phyloP scores from a whole-genome alignment of 2,329 filamentous ascomycete genomes.

The Amesomyces nigricolor region DNA sequence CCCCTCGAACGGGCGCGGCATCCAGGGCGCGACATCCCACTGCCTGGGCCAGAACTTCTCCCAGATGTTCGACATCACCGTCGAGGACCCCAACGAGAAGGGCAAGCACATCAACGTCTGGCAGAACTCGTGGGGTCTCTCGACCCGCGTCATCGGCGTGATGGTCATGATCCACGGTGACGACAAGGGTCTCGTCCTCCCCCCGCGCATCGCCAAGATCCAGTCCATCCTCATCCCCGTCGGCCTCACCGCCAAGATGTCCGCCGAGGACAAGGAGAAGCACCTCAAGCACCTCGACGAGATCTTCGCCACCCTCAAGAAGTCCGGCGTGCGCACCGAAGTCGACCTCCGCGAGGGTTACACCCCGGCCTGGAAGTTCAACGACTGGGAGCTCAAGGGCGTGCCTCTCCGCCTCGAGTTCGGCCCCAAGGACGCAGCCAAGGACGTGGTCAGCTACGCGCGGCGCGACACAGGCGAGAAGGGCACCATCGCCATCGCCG shows the following conservation, averaged over 20 bases:
- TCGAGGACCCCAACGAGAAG: constrained; percentile 83
- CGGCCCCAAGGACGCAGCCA: constrained; percentile 87
- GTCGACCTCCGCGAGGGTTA: constrained; percentile 85
- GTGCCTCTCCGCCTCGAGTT: constrained; percentile 92
- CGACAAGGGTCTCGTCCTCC: constrained; percentile 89
- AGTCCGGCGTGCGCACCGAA: constrained; percentile 70
- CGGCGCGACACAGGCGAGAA: constrained; percentile 86
- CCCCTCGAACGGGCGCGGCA: constrained; percentile 88
- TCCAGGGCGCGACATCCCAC: constrained; percentile 94
- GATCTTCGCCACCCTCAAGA: constrained; percentile 63
- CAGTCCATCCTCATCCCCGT: constrained; percentile 88
- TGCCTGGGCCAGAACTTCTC: constrained; percentile 95
- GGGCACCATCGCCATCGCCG: constrained; percentile 67
- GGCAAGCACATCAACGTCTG: constrained; percentile 80
- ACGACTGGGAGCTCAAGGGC: constrained; percentile 96
- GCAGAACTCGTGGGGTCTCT: constrained; percentile 99
- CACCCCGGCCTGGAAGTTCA: constrained; percentile 96
- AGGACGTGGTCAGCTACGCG: constrained; percentile 75
- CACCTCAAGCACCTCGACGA: constrained; percentile 71
- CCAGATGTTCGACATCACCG: constrained; percentile 98
- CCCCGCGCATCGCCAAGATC: constrained; percentile 79
- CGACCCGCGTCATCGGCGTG: constrained; percentile 93
- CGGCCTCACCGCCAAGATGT: constrained; percentile 83
- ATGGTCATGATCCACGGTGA: constrained; percentile 99
- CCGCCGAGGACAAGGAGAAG: constrained; percentile 69